Base-by-base conservation (phyloP, 148 eudicot genomes). In the Arctostaphylos glauca region DNA sequence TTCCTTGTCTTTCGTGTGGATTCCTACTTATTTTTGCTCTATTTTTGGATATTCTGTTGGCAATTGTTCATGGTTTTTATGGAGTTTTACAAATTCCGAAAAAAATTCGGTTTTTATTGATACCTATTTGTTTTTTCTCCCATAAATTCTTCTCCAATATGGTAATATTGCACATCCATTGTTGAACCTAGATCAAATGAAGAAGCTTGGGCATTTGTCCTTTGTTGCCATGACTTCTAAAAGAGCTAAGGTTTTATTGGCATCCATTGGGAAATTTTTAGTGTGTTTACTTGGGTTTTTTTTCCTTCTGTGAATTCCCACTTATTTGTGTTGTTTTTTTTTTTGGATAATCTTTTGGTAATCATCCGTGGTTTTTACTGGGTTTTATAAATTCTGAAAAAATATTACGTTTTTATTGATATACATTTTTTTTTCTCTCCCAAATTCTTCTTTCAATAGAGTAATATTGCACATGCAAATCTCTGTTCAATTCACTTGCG, bases 201-300 rank as follows among this genome's bases (percentile, higher is more conserved):
- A 23, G 78, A 76, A 76, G 55, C 4, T 44, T 16, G 76, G 76
- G 23, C 14, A 68, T 14, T 46, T 73, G 76, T 86, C 81, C n/a
- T 52, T 80, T 79, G 38, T 31, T 0, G 38, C 38, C 38, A 31
- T 31, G 38, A 31, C 38, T 31, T 31, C 38, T 31, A 31, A 31
- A 31, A 31, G 38, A 31, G 1, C 38, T 31, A 31, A 31, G 38
- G 38, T 50, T 52, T 25, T 73, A 19, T 25, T 76, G 48, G 38
- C 38, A 31, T 31, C 38, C 38, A 31, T 31, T 31, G 38, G 38
- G 38, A 31, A 31, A 31, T 31, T 31, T 31, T 31, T 0, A 0
- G 38, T 31, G 38, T 31, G 38, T 31, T 31, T 31, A 31, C 38
- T 31, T 31, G 38, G 38, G 0, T 31, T 78, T 81, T 74, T 74